Evolutionary conservation across 108 stramenopile genomes (phyloP), one percentile per base, ranked within the genome.

Genomic region (Schizochytrium sp.): DNA sequence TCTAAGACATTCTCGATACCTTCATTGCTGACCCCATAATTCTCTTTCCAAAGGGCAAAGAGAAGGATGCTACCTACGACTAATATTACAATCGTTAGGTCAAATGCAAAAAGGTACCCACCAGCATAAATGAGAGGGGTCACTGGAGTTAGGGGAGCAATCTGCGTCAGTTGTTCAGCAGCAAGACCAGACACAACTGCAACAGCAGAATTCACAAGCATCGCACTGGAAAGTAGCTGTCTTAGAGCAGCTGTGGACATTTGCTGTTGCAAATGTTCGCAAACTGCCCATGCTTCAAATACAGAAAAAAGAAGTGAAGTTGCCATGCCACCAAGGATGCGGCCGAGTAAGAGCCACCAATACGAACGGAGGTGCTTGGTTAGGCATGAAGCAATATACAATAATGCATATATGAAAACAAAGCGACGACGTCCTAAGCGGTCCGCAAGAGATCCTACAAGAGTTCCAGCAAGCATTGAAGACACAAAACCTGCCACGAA

Each of bases 251-350:
- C 95, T 87, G 96, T 96, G 12, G 96, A 96, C 88, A 97, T 97
- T 40, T 96, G 96, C 61, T 87, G 89, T 88, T 93, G 93, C 44
- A 97, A 91, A 90, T 96, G 96, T 91, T 97, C 97, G 3, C 96
- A 96, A 8, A 97, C 97, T 96, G 97, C 97, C 98, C 98, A 98
- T 88, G 96, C 93, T 92, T 98, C 98, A 92, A 98, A 98, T 41
- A 96, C 96, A 41, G 61, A 49, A 3, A 47, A 41, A 42, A 89
- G 61, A 42, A 88, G 91, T 41, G 95, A 96, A 15, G 97, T 98
- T n/a, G 97, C 94, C 46, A 98, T 94, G 40, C 98, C 98, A 17
- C 97, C 98, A 73, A 98, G 87, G 7, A 98, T 93, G 15, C 98
- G 93, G 46, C 98, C 98, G 49, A 96, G 28, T 64, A 98, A 73